Conservation (phyloP, 495 filamentous ascomycete genomes). For the Aspergillus conjunctus region DNA sequence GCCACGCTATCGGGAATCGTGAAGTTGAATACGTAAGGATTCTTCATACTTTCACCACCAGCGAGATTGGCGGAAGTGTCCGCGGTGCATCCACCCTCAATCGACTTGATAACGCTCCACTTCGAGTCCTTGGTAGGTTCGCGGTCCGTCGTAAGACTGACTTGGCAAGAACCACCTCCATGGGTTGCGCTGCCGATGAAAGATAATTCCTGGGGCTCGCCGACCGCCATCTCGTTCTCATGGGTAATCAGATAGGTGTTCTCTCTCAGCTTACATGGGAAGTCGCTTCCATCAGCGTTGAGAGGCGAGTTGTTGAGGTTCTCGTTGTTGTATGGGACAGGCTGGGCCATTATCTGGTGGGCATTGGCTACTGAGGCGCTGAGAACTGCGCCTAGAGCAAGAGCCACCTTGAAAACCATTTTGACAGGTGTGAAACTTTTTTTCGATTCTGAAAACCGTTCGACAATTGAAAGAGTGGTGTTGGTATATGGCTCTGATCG, state of each 20-base stretch:
- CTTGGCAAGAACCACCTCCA: slow-evolving; percentile 87
- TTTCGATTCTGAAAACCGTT: slow-evolving; percentile 26
- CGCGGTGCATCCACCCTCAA: slow-evolving; percentile 76
- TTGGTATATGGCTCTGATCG: slow-evolving; percentile 34
- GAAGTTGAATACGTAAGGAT: slow-evolving; percentile 43
- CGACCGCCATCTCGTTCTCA: slow-evolving; percentile 38
- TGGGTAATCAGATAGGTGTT: slow-evolving; percentile 27
- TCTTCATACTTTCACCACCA: slow-evolving; percentile 22
- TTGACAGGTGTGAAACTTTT: slow-evolving; percentile 29
- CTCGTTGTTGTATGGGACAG: slow-evolving; percentile 62
- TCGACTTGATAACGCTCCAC: slow-evolving; percentile 83
- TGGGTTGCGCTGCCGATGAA: slow-evolving; percentile 64
- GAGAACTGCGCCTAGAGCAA: slow-evolving; percentile 47
- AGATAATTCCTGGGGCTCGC: slow-evolving; percentile 30
- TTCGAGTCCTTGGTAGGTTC: slow-evolving; percentile 50
- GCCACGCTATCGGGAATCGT: slow-evolving; percentile 47
- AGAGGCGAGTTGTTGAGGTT: slow-evolving; percentile 65
- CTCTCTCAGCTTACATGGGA: slow-evolving; percentile 70
- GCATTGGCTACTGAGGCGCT: slow-evolving; percentile 51
- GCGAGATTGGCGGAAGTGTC: slow-evolving; percentile 47
- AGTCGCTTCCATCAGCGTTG: slow-evolving; percentile 60
- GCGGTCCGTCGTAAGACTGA: slow-evolving; percentile 76
- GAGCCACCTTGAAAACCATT: slow-evolving; percentile 41
- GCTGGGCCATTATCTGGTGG: slow-evolving; percentile 73
- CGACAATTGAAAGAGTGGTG: slow-evolving; percentile 28